Conservation (phyloP, 148 eudicot species). For the Camellia sinensis region DNA sequence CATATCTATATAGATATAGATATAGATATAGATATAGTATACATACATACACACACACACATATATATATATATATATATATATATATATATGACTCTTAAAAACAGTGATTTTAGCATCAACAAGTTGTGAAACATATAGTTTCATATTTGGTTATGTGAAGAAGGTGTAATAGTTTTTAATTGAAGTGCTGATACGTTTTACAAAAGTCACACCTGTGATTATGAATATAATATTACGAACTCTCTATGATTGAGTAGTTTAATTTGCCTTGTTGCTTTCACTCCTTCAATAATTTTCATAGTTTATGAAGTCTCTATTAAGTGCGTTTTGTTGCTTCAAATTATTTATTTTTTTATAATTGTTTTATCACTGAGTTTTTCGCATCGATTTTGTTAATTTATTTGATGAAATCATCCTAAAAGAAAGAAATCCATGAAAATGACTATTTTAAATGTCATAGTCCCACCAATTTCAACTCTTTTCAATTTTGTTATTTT, state of each 20-base stretch:
- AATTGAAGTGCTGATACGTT: background rate
- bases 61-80: conserved; percentile 12
- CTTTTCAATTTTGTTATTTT: background rate
- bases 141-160: background rate
- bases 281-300: background rate
- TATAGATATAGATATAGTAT: too few relatives aligned
- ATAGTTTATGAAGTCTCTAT: background rate
- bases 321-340: background rate
- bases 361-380: background rate
- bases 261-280: background rate
- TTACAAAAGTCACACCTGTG: conserved; percentile 5
- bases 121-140: background rate
- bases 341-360: background rate
- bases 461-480: background rate
- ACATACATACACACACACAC: background rate
- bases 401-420: background rate
- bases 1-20: too few relatives aligned
- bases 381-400: background rate
- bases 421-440: background rate
- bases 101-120: background rate
- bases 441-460: background rate
- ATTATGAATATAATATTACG: conserved; percentile 9
- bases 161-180: background rate
- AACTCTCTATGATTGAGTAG: background rate
- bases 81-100: background rate